Conservation (phyloP, 2,329 filamentous ascomycete genomes). For the Botrytis fabae region DNA sequence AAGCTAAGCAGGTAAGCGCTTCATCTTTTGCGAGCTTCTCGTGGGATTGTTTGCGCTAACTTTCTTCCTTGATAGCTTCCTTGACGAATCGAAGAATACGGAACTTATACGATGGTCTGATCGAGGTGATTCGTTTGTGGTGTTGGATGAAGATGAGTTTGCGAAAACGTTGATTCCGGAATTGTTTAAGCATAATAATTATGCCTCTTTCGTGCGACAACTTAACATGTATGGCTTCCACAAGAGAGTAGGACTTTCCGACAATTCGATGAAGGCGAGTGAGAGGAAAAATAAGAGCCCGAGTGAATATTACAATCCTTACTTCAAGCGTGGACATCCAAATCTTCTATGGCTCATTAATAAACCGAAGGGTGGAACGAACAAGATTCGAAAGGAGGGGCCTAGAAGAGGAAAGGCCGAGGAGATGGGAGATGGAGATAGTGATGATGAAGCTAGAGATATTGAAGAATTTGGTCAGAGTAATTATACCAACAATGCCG, state of each 20-base stretch:
- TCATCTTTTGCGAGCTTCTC: slow-evolving; percentile 19
- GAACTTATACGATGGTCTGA: slow-evolving; percentile 97
- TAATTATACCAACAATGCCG: slow-evolving; percentile 45
- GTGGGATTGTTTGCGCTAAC: slow-evolving; percentile 34
- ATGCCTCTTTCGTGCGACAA: slow-evolving; percentile 74
- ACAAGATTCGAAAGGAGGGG: slow-evolving; percentile 54
- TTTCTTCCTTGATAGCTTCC: slow-evolving; percentile 61
- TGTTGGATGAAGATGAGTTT: slow-evolving; percentile 91
- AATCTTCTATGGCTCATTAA: slow-evolving; percentile 95
- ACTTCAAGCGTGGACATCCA: slow-evolving; percentile 89
- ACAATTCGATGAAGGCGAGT: slow-evolving; percentile 96
- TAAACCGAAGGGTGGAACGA: slow-evolving; percentile 77
- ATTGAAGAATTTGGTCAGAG: slow-evolving; percentile 40
- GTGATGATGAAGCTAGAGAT: slow-evolving; percentile 63
- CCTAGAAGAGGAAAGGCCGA: slow-evolving; percentile 53
- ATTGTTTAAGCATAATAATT: slow-evolving; percentile 78
- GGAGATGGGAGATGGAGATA: slow-evolving; percentile 68
- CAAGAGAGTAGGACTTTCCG: slow-evolving; percentile 80
- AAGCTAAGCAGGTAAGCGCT: slow-evolving; percentile 85
- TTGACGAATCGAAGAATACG: slow-evolving; percentile 90
- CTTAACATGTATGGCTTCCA: slow-evolving; percentile 67
- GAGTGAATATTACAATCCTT: slow-evolving; percentile 96
- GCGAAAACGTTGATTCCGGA: slow-evolving; percentile 72
- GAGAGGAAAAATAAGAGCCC: slow-evolving; percentile 97
- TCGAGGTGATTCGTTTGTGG: slow-evolving; percentile 93